A percentile compares a stretch with the other conserved stretches of the same genome.
Evolutionary conservation across 306 rosid species (phyloP).

Genomic region (Aeschynomene evenia): DNA sequence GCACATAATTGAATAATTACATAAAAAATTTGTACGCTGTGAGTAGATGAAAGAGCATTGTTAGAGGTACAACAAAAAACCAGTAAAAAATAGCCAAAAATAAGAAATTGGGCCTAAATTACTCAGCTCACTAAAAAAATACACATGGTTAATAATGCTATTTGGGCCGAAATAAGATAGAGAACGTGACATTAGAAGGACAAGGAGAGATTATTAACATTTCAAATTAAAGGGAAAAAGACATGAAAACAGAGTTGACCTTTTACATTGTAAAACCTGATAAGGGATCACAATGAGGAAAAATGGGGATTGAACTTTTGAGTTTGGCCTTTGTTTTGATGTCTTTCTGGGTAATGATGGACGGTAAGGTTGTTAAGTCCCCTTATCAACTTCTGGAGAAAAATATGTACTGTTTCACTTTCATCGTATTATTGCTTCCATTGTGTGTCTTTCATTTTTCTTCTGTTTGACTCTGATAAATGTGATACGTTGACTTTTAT

Average conservation of each 20-base stretch:
- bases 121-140: too few relatives aligned
- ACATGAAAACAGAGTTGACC: constrained; percentile 24
- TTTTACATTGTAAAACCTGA: constrained; percentile 15
- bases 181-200: background rate
- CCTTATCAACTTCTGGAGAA: constrained; percentile 35
- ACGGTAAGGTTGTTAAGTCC: constrained; percentile 47
- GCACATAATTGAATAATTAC: too few relatives aligned
- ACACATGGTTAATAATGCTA: too few relatives aligned
- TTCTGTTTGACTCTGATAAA: background rate
- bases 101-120: too few relatives aligned
- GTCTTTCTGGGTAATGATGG: constrained; percentile 26
- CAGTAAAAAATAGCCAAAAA: too few relatives aligned
- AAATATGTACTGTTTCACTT: background rate
- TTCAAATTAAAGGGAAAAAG: background rate
- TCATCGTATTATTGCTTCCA: background rate
- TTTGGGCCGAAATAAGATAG: too few relatives aligned
- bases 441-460: too few relatives aligned
- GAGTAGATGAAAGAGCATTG: too few relatives aligned
- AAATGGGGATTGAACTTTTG: background rate
- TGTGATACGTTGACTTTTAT: background rate
- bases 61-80: too few relatives aligned
- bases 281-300: background rate
- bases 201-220: background rate
- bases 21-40: too few relatives aligned
- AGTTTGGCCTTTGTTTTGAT: constrained; percentile 34